Evolutionary conservation across 345 rosid species (phyloP).

Genomic region (Hibiscus trionum): DNA sequence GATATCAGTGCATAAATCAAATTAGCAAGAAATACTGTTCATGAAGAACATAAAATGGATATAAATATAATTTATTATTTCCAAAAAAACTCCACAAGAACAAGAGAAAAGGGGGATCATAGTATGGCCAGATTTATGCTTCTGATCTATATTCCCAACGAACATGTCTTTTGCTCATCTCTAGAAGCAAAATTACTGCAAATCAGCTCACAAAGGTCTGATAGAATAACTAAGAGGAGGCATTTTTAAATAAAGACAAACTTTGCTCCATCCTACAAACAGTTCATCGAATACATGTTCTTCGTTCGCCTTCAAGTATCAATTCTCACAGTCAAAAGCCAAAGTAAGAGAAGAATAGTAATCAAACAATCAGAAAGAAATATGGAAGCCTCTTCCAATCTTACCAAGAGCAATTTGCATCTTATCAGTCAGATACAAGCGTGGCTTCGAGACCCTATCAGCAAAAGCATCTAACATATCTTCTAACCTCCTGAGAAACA

Average conservation of each 20-base stretch:
- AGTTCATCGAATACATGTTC: not conserved
- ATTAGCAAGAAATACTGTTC: conserved; percentile 41
- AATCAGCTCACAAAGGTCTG: not conserved
- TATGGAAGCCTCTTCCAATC: conserved; percentile 12
- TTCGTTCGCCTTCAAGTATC: not conserved
- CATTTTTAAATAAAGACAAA: not conserved
- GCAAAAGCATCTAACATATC: conserved; percentile 88
- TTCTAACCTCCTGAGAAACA: conserved; percentile 63
- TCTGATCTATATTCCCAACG: conserved; percentile 15
- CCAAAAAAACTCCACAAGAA: not conserved
- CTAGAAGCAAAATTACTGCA: not conserved
- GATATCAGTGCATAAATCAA: conserved; percentile 18
- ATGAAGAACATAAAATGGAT: conserved; percentile 32
- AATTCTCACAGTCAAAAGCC: not conserved
- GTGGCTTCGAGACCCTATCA: conserved; percentile 80
- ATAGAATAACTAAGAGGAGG: not conserved
- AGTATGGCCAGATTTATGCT: not conserved
- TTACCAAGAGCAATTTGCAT: conserved; percentile 86
- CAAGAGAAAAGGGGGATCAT: not conserved
- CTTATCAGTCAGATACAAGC: conserved; percentile 81
- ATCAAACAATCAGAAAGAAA: not conserved
- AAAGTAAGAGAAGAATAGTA: not conserved
- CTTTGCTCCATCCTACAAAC: not conserved
- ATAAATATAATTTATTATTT: not conserved
- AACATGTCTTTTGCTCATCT: conserved; percentile 7